Base-by-base conservation (phyloP, 305 asterid genomes). In the Plantago lanceolata region DNA sequence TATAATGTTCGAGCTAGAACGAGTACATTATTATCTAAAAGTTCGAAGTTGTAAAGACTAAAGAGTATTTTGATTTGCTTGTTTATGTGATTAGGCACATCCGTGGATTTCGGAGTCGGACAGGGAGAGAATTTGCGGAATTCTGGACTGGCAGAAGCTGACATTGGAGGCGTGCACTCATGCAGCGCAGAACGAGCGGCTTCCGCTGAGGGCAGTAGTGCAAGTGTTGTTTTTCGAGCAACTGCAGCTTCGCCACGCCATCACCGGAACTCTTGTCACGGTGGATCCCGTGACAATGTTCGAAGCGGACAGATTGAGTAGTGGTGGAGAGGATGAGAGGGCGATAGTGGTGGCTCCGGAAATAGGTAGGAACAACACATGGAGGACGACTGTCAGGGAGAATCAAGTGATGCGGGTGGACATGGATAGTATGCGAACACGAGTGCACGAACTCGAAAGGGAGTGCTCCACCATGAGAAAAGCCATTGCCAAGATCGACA, bases 241-340 rank as follows among this genome's bases (percentile, higher is more conserved):
- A 68, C 84, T 90, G n/a, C 99, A 87, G 81, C 97, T 93, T 74
- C 95, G 99, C 60, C 97, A 87, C 48, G 94, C 96, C 45, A 93
- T 93, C 0, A 88, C 97, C 61, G 96, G 98, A 19, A 82, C 87
- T 20, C 78, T 92, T 6, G 66, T 84, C 56, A 68, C 81, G 18
- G 82, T 71, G 11, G 95, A 87, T 6, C 71, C 60, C 5, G 84
- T 71, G 3, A 70, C 69, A 2, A 67, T 65, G 7, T 71, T 19
- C 28, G 84, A 78, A 55, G 75, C 64, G 0, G 63, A 65, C 60
- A 66, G 64, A n/a, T 72, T 82, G 11, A 72, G 67, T 6, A 61
- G 50, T 19, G 72, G 65, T 58, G 76, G 69, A 20, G 78, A n/a
- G n/a, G n/a, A n/a, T 1, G 75, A 75, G 0, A 78, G 50, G 79